Evolutionary conservation across 306 rosid species (phyloP).

Genomic region (Erythrophleum fordii): DNA sequence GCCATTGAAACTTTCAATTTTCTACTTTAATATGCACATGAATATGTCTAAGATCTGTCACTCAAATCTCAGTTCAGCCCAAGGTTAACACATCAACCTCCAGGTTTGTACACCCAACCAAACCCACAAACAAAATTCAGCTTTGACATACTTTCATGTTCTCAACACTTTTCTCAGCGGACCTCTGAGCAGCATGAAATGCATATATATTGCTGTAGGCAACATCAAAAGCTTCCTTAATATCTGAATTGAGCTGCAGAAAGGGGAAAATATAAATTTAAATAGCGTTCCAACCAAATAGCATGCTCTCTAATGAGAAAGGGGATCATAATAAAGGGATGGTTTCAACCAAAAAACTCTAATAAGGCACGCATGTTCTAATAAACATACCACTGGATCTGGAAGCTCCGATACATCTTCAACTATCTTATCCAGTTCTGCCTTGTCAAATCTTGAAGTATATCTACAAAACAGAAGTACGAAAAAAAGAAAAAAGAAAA

Average conservation of each 20-base stretch:
- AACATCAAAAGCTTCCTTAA: conserved; percentile 86
- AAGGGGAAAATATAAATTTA: not conserved
- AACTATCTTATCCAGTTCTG: conserved; percentile 60
- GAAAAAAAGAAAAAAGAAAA: too few relatives aligned
- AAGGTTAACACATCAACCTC: not conserved
- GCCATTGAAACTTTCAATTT: not conserved
- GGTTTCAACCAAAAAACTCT: not conserved
- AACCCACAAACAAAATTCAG: conserved; percentile 17
- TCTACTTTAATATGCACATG: conserved; percentile 1
- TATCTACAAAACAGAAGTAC: conserved; percentile 53
- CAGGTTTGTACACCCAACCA: not conserved
- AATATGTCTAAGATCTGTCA: not conserved
- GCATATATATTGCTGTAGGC: conserved; percentile 92
- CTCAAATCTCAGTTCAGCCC: not conserved
- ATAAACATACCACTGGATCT: conserved; percentile 75
- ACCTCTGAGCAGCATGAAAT: conserved; percentile 89
- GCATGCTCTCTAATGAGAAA: not conserved
- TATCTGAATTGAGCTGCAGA: conserved; percentile 67
- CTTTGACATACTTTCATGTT: conserved; percentile 77
- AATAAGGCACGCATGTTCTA: conserved; percentile 4
- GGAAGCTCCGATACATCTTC: conserved; percentile 81
- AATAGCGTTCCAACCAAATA: not conserved
- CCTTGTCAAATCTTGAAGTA: conserved; percentile 82
- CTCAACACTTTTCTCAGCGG: conserved; percentile 73
- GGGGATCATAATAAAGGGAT: not conserved